Evolutionary conservation across 768 basidiomycete species (phyloP), one percentile per base, ranked within the genome.

Genomic region (Mycena epipterygia): DNA sequence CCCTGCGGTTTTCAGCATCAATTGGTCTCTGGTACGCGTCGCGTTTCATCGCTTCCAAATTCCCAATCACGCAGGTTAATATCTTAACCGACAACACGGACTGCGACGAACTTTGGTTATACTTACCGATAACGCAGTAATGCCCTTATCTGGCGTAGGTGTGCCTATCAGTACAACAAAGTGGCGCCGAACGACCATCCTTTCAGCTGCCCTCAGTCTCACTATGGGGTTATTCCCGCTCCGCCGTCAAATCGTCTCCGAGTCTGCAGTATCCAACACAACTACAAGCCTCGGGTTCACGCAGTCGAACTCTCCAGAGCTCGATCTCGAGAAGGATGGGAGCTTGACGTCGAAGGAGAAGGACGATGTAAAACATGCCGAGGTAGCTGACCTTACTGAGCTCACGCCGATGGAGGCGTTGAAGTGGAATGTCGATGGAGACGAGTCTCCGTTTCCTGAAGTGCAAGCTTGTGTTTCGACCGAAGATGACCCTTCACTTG

Each of bases 341-440:
- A n/a, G n/a, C 59, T 61, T 27, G 32, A 49, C 23, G 23, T 61
- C 59, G 55, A 56, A 23, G 23, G 55, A 46, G 42, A 27, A 55
- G 41, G 30, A 52, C 12, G 46, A 49, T 46, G 61, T 35, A n/a
- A 42, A 53, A 23, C 44, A 55, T 55, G 63, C 35, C 1, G 51
- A 63, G 32, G 27, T 12, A 5, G 35, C 49, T 52, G 63, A 64
- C 19, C 39, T 65, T 9, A 39, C 21, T 7, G 64, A 65, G 32
- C 64, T 64, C 29, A 64, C 55, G 27, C 64, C 64, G 17, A 57
- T 65, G 64, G 64, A 65, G 44, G 53, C 64, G 33, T 48, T 57
- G 44, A 48, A 65, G 27, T 56, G 55, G 53, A 65, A 56, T 53
- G 64, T 56, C 32, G 64, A 65, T 48, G 53, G 42, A 11, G 64